Base-by-base conservation (phyloP, 2,329 filamentous ascomycete species). In the Fusarium proliferatum region DNA sequence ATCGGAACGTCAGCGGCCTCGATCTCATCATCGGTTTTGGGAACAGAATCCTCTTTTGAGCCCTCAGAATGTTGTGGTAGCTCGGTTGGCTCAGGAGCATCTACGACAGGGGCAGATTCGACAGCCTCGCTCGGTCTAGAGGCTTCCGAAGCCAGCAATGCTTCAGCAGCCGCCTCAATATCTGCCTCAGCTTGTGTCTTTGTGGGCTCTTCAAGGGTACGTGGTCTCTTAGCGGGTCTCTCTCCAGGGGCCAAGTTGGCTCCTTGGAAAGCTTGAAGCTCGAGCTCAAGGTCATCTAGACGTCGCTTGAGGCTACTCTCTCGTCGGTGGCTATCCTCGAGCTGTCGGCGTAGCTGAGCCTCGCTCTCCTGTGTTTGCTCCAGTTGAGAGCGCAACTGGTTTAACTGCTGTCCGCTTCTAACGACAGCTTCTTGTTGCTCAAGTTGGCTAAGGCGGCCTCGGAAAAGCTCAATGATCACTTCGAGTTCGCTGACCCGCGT, bases 401-500 rank as follows among this genome's bases (percentile, higher is more conserved):
- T 85, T 70, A 91, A 86, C 66, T 90, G 88, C 67, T 88, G 86
- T 26, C 89, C 86, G 79, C 90, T 84, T 79, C 91, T 84, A 59
- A 92, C 89, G 53, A 88, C 90, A 53, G 89, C 89, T 79, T 96
- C 93, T 78, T 92, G 92, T 75, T 91, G 89, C 80, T 97, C 94
- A 17, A 96, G 86, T 80, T 96, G 93, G 88, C 80, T 91, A 82
- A 98, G 90, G 16, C 92, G 89, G 42, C 92, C 92, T 57, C 92
- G 88, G 81, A 94, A 95, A 49, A 95, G 86, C 79, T 93, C 93
- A 78, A 95, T 98, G 85, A 99, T 98, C 59, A 99, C 89, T 81
- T 99, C 96, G 30, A 99, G 88, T 82, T 99, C 96, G 76, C 92
- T 96, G 39, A 99, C 96, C 46, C 96, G 92, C 1, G 96, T 99